Base-by-base conservation (phyloP, 164 flowering plant species). In the Akebia trifoliata region DNA sequence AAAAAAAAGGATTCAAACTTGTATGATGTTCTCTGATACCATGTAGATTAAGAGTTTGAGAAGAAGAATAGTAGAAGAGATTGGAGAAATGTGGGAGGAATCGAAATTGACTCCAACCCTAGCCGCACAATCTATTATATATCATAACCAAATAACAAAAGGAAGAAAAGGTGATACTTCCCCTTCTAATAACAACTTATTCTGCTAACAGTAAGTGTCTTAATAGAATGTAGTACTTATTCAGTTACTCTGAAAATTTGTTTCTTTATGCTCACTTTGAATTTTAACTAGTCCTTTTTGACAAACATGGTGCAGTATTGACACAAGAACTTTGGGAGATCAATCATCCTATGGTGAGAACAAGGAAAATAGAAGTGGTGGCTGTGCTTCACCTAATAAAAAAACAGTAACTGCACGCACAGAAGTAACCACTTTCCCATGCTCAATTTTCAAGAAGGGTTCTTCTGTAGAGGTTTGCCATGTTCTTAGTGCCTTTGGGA, bases 401-500 rank as follows among this genome's bases (percentile, higher is more conserved):
- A 51, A 55, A n/a, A 34, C 15, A 47, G 48, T 58, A 35, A 31
- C 65, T 53, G 54, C 49, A 51, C n/a, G 8, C 30, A 42, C 50
- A 20, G 75, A 76, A 54, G 4, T 50, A 32, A 52, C 28, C 22
- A 17, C 56, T 42, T 56, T 76, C 40, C 69, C 69, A 17, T 59
- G 71, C 69, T 59, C 61, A 11, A 38, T 11, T 34, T 62, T 73
- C 25, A 54, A 68, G 34, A 62, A 70, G 61, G 72, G 62, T 37
- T 58, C 71, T 17, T 40, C 63, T 26, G 74, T 72, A 42, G 74
- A 76, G 79, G 79, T 72, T 51, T 29, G 52, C 9, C 11, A 24
- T 35, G 15, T 39, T 59, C 4, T 42, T 17, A 3, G 15, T 55
- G 21, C 25, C 29, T 24, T 45, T 1, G 37, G 15, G 40, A 30